Evolutionary conservation across 257 asterid genomes (phyloP).

Genomic region (Lavandula angustifolia): DNA sequence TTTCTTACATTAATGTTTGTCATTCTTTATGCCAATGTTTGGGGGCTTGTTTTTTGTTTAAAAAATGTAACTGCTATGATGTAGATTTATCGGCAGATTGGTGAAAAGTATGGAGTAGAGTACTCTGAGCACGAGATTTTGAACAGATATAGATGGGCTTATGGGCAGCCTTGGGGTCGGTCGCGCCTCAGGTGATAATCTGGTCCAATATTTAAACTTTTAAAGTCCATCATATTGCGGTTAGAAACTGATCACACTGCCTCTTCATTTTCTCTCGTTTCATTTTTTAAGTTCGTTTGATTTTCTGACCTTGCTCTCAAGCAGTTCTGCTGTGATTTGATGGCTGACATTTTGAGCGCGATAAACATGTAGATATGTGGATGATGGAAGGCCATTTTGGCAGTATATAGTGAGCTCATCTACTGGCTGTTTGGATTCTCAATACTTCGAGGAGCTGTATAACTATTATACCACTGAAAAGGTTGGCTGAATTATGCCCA

Average conservation of each 20-base stretch:
- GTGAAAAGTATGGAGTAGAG: constrained; percentile 91
- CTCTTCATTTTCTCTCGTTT: no score
- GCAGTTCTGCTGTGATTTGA: constrained; percentile 16
- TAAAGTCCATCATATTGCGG: not conserved
- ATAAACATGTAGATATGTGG: constrained; percentile 62
- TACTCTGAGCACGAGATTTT: constrained; percentile 86
- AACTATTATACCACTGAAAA: constrained; percentile 82
- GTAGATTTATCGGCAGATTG: constrained; percentile 86
- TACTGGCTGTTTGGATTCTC: constrained; percentile 91
- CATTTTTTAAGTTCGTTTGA: not conserved
- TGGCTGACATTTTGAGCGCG: not conserved
- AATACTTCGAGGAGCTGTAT: constrained; percentile 94
- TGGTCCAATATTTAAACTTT: constrained; percentile 5
- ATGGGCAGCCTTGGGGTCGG: constrained; percentile 95
- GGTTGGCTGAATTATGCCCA: constrained; percentile 45
- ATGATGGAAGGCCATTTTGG: constrained; percentile 98
- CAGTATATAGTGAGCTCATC: constrained; percentile 91
- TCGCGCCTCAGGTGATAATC: constrained; percentile 84
- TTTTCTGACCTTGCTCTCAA: constrained; percentile 1
- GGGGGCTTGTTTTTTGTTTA: no score
- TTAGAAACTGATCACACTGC: no score
- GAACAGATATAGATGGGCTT: constrained; percentile 83
- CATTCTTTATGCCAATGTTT: constrained; percentile 6
- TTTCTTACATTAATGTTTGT: constrained; percentile 2
- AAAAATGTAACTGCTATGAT: constrained; percentile 20